Evolutionary conservation across 1,139 yeast genomes (phyloP).

Genomic region (Taiozyma sp.): DNA sequence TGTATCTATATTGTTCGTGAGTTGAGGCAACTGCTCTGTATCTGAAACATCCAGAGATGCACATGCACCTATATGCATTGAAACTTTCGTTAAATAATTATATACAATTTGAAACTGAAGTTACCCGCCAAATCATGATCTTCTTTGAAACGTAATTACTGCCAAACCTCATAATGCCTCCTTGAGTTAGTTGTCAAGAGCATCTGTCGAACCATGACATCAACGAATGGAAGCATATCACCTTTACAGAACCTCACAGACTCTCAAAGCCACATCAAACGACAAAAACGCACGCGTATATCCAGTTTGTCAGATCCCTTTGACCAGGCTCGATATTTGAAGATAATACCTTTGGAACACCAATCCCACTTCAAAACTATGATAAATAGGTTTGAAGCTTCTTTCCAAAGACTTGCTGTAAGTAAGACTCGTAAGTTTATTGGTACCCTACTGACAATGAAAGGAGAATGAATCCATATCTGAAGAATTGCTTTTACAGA

Average conservation of each 20-base stretch:
- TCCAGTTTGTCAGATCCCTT: constrained; percentile 3
- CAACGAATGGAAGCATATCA: not conserved
- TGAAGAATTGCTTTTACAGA: not conserved
- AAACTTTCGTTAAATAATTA: not conserved
- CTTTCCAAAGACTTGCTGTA: constrained; percentile 1
- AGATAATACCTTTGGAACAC: not conserved
- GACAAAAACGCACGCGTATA: not conserved
- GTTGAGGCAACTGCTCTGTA: not conserved
- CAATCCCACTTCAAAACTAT: not conserved
- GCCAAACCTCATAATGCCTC: too few relatives aligned
- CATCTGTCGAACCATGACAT: not conserved
- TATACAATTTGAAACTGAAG: not conserved
- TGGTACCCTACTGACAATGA: not conserved
- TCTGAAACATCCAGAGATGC: not conserved
- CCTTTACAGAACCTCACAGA: not conserved
- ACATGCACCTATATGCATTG: not conserved
- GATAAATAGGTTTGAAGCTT: constrained; percentile 1
- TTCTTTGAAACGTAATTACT: not conserved
- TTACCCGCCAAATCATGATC: not conserved
- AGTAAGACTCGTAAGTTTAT: not conserved
- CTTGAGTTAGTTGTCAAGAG: not conserved
- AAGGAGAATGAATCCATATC: not conserved
- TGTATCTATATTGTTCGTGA: not conserved
- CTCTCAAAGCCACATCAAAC: not conserved
- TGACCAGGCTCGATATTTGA: not conserved